Percentiles rank a stretch among this genome's conserved stretches.
Evolutionary conservation across 2,329 filamentous ascomycete genomes (phyloP).

Genomic region (Cercospora sojina): DNA sequence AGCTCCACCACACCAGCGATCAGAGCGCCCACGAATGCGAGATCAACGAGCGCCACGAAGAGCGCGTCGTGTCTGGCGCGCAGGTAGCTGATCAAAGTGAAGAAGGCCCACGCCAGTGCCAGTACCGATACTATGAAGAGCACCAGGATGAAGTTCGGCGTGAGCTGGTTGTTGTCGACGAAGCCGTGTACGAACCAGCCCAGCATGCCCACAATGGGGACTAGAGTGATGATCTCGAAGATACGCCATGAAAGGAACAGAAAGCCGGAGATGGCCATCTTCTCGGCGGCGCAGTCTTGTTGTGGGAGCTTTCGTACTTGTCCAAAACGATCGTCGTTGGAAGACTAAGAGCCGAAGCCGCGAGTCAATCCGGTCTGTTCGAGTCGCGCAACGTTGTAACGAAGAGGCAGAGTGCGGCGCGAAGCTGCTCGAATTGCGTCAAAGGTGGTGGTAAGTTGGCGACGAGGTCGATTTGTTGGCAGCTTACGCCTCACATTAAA

Average conservation of each 20-base stretch:
- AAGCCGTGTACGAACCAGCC: constrained; percentile 63
- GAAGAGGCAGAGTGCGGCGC: background rate
- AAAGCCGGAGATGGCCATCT: constrained; percentile 53
- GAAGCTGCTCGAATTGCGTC: background rate
- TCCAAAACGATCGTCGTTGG: background rate
- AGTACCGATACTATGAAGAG: constrained; percentile 65
- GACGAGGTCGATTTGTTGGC: constrained; percentile 1
- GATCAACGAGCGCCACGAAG: constrained; percentile 62
- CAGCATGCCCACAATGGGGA: constrained; percentile 63
- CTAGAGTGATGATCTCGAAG: constrained; percentile 61
- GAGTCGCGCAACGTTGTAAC: background rate
- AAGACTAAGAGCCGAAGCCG: background rate
- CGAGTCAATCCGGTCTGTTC: background rate
- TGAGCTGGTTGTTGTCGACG: constrained; percentile 57
- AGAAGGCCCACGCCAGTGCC: constrained; percentile 60
- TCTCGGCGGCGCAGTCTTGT: background rate
- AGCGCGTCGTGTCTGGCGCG: constrained; percentile 58
- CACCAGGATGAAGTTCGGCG: constrained; percentile 60
- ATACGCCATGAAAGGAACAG: constrained; percentile 63
- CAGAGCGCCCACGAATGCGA: constrained; percentile 63
- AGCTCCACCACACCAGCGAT: constrained; percentile 61
- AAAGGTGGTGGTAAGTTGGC: background rate
- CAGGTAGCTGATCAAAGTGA: constrained; percentile 59
- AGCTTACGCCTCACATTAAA: constrained; percentile 10
- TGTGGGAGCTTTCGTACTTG: background rate